Percentiles rank a stretch among this genome's conserved stretches.
Evolutionary conservation across 352 stramenopile species (phyloP).

Genomic region (Achlya hypogyna): DNA sequence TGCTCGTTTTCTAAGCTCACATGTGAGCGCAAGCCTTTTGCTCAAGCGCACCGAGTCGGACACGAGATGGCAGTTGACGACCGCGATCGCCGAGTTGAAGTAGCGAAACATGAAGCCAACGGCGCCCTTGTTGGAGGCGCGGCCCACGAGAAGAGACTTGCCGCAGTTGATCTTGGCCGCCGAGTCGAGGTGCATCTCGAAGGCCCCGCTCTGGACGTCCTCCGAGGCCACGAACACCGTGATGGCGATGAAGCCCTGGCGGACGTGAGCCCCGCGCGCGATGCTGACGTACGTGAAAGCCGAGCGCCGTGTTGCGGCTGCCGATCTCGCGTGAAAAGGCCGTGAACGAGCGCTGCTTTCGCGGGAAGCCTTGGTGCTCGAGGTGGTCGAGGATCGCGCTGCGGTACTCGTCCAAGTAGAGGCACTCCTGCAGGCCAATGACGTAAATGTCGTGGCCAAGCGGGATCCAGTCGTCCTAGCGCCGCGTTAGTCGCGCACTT

Average conservation of each 20-base stretch:
- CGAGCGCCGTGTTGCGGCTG: slow-evolving; percentile 59
- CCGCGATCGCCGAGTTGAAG: slow-evolving; percentile 78
- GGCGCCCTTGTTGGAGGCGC: slow-evolving; percentile 85
- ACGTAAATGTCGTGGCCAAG: slow-evolving; percentile 81
- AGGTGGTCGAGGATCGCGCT: slow-evolving; percentile 57
- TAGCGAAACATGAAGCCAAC: slow-evolving; percentile 83
- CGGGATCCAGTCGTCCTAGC: slow-evolving; percentile 66
- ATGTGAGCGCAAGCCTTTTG: background rate
- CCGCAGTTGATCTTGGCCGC: slow-evolving; percentile 45
- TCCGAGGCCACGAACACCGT: slow-evolving; percentile 70
- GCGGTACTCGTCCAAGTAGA: slow-evolving; percentile 66
- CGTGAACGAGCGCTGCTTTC: slow-evolving; percentile 49
- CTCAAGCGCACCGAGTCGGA: slow-evolving; percentile 49
- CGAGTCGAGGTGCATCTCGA: slow-evolving; percentile 57
- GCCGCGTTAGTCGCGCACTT: background rate
- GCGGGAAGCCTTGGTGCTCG: slow-evolving; percentile 17
- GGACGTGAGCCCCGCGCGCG: too few relatives aligned
- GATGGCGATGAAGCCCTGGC: slow-evolving; percentile 70
- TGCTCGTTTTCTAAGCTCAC: slow-evolving; percentile 27
- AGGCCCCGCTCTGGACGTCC: slow-evolving; percentile 48
- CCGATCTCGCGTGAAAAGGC: slow-evolving; percentile 78
- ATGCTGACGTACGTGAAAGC: slow-evolving; percentile 46
- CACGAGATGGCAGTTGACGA: slow-evolving; percentile 81
- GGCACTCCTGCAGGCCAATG: slow-evolving; percentile 88
- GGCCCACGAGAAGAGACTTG: slow-evolving; percentile 64